phyloP scores from a whole-genome alignment of 352 stramenopile species.

The Thraustochytrium sp. region DNA sequence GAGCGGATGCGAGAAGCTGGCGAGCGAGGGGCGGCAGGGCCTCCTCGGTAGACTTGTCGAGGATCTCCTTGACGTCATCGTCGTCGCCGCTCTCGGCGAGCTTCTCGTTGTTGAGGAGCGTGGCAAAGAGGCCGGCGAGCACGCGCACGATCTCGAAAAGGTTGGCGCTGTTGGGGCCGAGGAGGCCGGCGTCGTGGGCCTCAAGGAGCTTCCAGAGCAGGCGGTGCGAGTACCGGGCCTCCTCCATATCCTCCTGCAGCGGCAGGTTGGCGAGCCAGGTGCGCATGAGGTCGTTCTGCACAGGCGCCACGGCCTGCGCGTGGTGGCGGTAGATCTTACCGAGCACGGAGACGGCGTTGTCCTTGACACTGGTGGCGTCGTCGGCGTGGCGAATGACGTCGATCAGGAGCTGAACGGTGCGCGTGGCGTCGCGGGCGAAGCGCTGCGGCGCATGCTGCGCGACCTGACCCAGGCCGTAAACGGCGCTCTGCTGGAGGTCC shows the following conservation, averaged over 20 bases:
- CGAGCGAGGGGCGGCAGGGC: not conserved
- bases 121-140: not conserved
- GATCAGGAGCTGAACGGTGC: not conserved
- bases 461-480: slow-evolving; percentile 15
- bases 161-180: slow-evolving; percentile 5
- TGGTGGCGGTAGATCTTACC: not conserved
- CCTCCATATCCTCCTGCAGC: not conserved
- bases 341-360: slow-evolving; percentile 25
- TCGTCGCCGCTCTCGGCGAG: not conserved
- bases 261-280: slow-evolving; percentile 8
- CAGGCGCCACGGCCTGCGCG: not conserved
- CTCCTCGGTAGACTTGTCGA: not conserved
- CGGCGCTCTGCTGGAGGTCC: not conserved
- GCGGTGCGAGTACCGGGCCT: slow-evolving; percentile 24
- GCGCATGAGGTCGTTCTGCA: not conserved
- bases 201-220: not conserved
- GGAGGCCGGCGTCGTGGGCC: not conserved
- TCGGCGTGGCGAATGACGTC: not conserved
- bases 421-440: not conserved
- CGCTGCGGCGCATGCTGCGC: not conserved
- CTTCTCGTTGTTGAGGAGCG: not conserved
- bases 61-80: not conserved
- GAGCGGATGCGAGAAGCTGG: not conserved
- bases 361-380: not conserved
- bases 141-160: not conserved